Evolutionary conservation across 108 stramenopile genomes (phyloP).

Genomic region (Heterococcus sp.): DNA sequence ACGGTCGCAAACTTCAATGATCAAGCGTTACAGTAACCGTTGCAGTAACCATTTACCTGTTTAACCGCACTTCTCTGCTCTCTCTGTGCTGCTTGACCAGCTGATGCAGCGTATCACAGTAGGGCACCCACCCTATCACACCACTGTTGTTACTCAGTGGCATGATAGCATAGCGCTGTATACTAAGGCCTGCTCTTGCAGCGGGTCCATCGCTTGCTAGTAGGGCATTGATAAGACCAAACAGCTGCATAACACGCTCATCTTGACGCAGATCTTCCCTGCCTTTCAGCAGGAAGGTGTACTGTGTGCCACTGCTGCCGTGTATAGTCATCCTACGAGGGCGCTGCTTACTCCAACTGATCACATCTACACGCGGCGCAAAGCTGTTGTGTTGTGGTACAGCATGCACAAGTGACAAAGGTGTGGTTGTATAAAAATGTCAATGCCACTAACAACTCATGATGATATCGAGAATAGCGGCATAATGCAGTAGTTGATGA

Average conservation of each 20-base stretch:
- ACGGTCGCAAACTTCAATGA: not conserved
- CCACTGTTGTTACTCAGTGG: slow-evolving; percentile 95
- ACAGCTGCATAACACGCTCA: slow-evolving; percentile 99
- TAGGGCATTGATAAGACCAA: slow-evolving; percentile 96
- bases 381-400: no score
- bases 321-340: slow-evolving; percentile 90
- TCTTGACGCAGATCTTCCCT: slow-evolving; percentile 99
- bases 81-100: slow-evolving; percentile 90
- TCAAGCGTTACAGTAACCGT: no score
- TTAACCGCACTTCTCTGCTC: slow-evolving; percentile 72
- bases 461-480: no score
- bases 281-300: slow-evolving; percentile 97
- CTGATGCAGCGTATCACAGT: slow-evolving; percentile 93
- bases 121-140: slow-evolving; percentile 96
- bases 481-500: no score
- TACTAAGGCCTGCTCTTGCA: slow-evolving; percentile 83
- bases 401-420: no score
- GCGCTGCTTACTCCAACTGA: slow-evolving; percentile 97
- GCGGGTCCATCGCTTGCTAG: slow-evolving; percentile 87
- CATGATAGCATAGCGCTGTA: slow-evolving; percentile 89
- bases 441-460: no score
- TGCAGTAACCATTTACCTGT: no score
- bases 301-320: slow-evolving; percentile 93
- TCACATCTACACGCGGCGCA: no score
- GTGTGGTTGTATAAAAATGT: no score